Base-by-base conservation (phyloP, 768 basidiomycete species). In the Lanmaoa rubissima region DNA sequence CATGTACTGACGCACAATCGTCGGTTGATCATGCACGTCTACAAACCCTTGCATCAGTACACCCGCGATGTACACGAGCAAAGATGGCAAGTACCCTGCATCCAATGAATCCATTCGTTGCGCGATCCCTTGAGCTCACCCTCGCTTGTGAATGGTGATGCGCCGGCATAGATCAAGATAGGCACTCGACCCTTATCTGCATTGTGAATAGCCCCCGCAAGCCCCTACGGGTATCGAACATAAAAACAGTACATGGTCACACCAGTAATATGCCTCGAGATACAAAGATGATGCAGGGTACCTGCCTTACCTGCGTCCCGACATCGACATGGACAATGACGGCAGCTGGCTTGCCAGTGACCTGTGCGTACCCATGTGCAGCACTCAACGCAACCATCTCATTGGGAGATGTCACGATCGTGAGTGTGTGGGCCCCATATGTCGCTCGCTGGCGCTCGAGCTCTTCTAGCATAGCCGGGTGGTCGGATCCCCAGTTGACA, bases 401-500 rank as follows among this genome's bases (percentile, higher is more conserved):
- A n/a, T n/a, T 88, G 0, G 88, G 87, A 55, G 83, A 86, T 3
- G 83, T 88, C 21, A 90, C 74, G 47, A 90, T 79, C 55, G 76
- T 68, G n/a, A 80, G 76, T 3, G 69, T n/a, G n/a, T 80, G 79
- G 21, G 68, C 59, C 3, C 76, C 75, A 28, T 66, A 42, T 7
- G 63, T 52, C 6, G 68, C 64, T 3, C 82, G 76, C 58, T 87
- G 83, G 19, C 83, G 74, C 53, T 81, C 79, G 11, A 90, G 76
- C 32, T 88, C 88, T 61, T 89, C 88, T 26, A 90, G 76, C 14
- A 90, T 67, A 0, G 82, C 87, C 0, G 87, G 85, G 61, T 90
- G 88, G 61, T 90, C 88, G 1, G 84, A 86, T 1, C 88, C 88
- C 84, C 88, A 88, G 73, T 89, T 89, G 17, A 84, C 86, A 63